Evolutionary conservation across 176 grass and related monocot genomes (phyloP).

Genomic region (Rhynchospora pubera): DNA sequence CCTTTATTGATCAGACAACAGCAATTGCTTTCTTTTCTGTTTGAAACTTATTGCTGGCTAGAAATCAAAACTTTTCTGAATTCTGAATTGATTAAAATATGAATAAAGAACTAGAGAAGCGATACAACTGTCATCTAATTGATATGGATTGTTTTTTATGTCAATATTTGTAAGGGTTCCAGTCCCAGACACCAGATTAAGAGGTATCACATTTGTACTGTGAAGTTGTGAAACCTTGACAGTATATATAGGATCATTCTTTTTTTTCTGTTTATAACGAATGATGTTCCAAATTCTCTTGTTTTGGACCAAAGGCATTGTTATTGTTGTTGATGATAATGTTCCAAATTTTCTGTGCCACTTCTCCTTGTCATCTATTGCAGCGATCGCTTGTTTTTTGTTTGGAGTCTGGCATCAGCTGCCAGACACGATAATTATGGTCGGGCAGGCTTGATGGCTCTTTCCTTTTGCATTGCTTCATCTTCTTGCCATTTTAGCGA

Average conservation of each 20-base stretch:
- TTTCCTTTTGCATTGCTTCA: slow-evolving; percentile 78
- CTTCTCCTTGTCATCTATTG: slow-evolving; percentile 9
- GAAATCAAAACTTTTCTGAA: not conserved
- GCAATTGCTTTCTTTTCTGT: not conserved
- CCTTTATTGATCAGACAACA: not conserved
- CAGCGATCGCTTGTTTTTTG: slow-evolving; percentile 64
- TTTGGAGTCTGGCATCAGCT: slow-evolving; percentile 72
- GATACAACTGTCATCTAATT: not conserved
- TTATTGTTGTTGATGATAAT: not conserved
- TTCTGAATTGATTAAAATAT: not conserved
- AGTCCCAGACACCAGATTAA: not conserved
- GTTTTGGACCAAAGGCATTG: too few relatives aligned
- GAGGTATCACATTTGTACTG: not conserved
- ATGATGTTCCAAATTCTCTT: not conserved
- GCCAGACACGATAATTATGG: slow-evolving; percentile 71
- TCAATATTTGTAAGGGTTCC: not conserved
- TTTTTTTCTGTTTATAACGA: not conserved
- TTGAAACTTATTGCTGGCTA: not conserved
- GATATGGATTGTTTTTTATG: not conserved
- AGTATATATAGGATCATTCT: not conserved
- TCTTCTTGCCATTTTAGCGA: slow-evolving; percentile 43
- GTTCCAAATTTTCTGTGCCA: not conserved
- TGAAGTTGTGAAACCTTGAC: not conserved
- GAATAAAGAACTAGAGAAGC: not conserved
- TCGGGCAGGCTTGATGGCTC: slow-evolving; percentile 85